A percentile compares a stretch with the other conserved stretches of the same genome.
Evolutionary conservation across 768 basidiomycete genomes (phyloP).

Genomic region (Tulasnella sp.): DNA sequence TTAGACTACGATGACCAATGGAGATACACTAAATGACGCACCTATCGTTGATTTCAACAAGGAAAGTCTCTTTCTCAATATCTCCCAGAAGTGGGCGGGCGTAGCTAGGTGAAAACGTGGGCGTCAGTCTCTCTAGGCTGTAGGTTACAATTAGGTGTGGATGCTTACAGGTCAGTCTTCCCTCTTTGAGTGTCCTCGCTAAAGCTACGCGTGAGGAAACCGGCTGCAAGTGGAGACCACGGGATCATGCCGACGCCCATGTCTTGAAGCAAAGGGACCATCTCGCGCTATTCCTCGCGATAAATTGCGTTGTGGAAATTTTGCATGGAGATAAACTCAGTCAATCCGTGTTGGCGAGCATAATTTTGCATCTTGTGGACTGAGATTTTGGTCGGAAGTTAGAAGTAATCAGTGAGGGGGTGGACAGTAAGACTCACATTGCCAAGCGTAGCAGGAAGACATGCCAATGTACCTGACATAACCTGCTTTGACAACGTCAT

Average conservation of each 20-base stretch:
- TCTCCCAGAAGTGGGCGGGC: background rate
- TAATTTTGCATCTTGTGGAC: conserved; percentile 9
- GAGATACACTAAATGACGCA: background rate
- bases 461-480: conserved; percentile 38
- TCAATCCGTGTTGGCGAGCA: background rate
- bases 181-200: background rate
- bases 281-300: conserved; percentile 10
- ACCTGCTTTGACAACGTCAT: conserved; percentile 40
- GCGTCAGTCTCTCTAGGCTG: background rate
- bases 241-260: conserved; percentile 22
- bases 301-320: background rate
- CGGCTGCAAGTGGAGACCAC: conserved; percentile 21
- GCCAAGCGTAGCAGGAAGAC: conserved; percentile 29
- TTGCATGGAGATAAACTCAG: conserved; percentile 9
- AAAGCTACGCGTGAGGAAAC: conserved; percentile 14
- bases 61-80: background rate
- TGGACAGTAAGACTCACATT: conserved; percentile 8
- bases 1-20: background rate
- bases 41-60: background rate
- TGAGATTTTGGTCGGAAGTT: background rate
- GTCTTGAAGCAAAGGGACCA: conserved; percentile 1
- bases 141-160: too few relatives aligned
- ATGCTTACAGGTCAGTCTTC: background rate
- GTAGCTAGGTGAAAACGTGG: background rate
- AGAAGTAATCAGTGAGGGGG: background rate